Evolutionary conservation across 2,329 filamentous ascomycete genomes (phyloP), one percentile per base, ranked within the genome.

Genomic region (Didymella sp.): DNA sequence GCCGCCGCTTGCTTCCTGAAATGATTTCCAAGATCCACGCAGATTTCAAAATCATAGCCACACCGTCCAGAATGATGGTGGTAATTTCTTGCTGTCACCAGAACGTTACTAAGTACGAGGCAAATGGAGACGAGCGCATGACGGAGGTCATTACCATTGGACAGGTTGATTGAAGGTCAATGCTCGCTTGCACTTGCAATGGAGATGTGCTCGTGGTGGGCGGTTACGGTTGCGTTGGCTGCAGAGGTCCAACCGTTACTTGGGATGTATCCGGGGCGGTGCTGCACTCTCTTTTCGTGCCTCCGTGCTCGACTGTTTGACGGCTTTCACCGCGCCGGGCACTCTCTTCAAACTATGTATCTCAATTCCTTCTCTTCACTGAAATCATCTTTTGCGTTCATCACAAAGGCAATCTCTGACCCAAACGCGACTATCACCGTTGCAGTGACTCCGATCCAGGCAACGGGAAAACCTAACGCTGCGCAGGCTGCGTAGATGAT

Each of bases 401-500:
- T 30, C 4, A 52, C 21, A 12, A 48, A 57, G 4, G 24, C 30
- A 15, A 46, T n/a, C 28, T 58, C 56, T 4, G 49, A 44, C 27
- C 49, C 33, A 8, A 53, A 13, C 6, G 56, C 49, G 6, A 58
- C 19, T 9, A 54, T 13, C 5, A 19, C 7, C 11, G 49, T 42
- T 17, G 56, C 56, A 4, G 27, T 42, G n/a, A 58, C 22, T 24
- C 56, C 50, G 17, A 50, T 30, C 19, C 44, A 24, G 1, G 56
- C 28, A 6, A 51, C 56, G 1, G 19, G 47, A 21, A 58, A 41
- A 7, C 45, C 44, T 2, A 58, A 40, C 4, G 24, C 25, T 30
- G 50, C 35, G 28, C 49, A 58, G 3, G 56, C 50, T 0, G 33
- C 35, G 21, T 58, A 58, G 27, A 58, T 44, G 24, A 50, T 44